A percentile compares a stretch with the other conserved stretches of the same genome.
Evolutionary conservation across 306 rosid genomes (phyloP).

Genomic region (Arachis stenosperma): DNA sequence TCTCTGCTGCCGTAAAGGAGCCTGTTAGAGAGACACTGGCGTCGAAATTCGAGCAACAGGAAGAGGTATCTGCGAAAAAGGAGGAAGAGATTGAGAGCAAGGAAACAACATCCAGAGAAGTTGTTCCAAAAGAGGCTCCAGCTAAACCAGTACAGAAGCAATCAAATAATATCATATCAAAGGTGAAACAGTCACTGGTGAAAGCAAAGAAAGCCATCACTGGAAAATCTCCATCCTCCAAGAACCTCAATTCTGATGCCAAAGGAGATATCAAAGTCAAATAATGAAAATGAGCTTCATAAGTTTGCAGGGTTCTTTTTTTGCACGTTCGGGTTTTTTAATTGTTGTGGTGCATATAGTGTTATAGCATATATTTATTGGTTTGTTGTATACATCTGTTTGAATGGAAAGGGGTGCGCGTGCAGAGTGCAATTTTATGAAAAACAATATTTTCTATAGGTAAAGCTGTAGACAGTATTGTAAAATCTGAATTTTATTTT

Average conservation of each 20-base stretch:
- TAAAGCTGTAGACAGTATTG: constrained; percentile 49
- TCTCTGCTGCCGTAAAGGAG: constrained; percentile 38
- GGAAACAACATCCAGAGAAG: constrained; percentile 50
- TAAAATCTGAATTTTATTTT: constrained; percentile 51
- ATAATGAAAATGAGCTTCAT: constrained; percentile 40
- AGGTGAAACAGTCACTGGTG: constrained; percentile 80
- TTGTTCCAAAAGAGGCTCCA: constrained; percentile 58
- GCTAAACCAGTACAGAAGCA: constrained; percentile 67
- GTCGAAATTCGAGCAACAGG: constrained; percentile 52
- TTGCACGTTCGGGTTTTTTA: constrained; percentile 35
- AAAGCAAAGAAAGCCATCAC: constrained; percentile 86
- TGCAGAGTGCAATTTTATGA: constrained; percentile 52
- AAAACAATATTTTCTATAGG: constrained; percentile 53
- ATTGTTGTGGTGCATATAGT: constrained; percentile 42
- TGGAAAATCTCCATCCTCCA: constrained; percentile 80
- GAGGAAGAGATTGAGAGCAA: constrained; percentile 47
- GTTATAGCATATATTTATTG: constrained; percentile 40
- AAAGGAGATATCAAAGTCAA: constrained; percentile 76
- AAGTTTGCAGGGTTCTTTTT: constrained; percentile 42
- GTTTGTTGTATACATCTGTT: constrained; percentile 42
- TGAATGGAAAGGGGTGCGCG: constrained; percentile 51
- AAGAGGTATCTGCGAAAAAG: constrained; percentile 43
- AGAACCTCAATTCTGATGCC: constrained; percentile 56
- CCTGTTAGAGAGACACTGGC: constrained; percentile 55
- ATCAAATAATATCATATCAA: constrained; percentile 67